These are phyloP conservation scores for Microdochium nivale DNA, from an alignment of 2,329 filamentous ascomycete genomes.

Conservation along the genomic window DNA sequence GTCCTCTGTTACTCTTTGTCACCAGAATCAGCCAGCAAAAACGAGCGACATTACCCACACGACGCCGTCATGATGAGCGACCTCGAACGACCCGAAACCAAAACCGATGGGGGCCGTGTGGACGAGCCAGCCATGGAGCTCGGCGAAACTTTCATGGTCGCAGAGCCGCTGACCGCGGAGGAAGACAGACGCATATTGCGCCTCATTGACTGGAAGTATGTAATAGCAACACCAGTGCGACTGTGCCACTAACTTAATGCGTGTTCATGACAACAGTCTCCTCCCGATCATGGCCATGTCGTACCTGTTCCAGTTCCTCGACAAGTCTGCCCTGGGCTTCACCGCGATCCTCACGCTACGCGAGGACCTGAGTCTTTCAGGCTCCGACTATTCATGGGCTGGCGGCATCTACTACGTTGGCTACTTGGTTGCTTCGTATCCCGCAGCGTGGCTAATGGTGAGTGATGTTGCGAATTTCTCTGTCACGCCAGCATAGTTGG, in stretches of 20 bases:
- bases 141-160: constrained; percentile 1
- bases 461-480: not conserved
- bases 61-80: not conserved
- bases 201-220: constrained; percentile 53
- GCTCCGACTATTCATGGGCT: constrained; percentile 49
- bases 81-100: not conserved
- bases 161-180: constrained; percentile 11
- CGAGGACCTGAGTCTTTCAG: constrained; percentile 45
- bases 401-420: constrained; percentile 45
- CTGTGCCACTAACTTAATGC: not conserved
- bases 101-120: not conserved
- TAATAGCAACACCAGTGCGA: constrained; percentile 2
- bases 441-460: constrained; percentile 15
- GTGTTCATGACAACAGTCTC: constrained; percentile 25
- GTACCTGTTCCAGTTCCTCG: constrained; percentile 52
- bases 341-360: constrained; percentile 55
- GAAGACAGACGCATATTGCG: constrained; percentile 44
- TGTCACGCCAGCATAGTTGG: not conserved
- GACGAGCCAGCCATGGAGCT: not conserved
- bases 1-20: too few relatives aligned
- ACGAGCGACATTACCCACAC: not conserved
- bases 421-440: constrained; percentile 25
- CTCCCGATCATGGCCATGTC: constrained; percentile 42
- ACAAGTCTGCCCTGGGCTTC: constrained; percentile 49
- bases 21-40: not conserved